A percentile compares a stretch with the other conserved stretches of the same genome.
These are phyloP conservation scores for Apostasia shenzhenica DNA, from an alignment of 106 monocot genomes.

Conservation along the genomic window DNA sequence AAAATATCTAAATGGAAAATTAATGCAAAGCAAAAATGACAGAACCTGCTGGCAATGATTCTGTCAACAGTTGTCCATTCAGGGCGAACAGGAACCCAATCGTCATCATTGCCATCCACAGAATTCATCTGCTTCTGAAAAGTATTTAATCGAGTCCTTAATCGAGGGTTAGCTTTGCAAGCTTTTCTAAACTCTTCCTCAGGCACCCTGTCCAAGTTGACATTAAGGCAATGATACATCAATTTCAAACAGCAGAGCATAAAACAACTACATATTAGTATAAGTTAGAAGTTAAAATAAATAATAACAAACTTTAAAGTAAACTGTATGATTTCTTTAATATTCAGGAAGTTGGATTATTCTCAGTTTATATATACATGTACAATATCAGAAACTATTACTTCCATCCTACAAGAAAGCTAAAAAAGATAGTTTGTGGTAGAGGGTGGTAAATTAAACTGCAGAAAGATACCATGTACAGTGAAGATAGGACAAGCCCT, in stretches of 20 bases:
- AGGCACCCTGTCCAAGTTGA: conserved; percentile 42
- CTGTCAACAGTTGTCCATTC: conserved; percentile 99
- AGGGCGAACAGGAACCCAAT: conserved; percentile 83
- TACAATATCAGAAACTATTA: too few species aligned
- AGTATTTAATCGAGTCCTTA: conserved; percentile 69
- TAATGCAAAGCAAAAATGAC: neutral
- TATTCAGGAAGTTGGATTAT: too few species aligned
- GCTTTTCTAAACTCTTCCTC: conserved; percentile 89
- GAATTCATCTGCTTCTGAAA: conserved; percentile 72
- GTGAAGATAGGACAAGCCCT: conserved; percentile 87
- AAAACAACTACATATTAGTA: too few species aligned
- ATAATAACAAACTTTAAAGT: too few species aligned
- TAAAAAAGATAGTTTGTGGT: neutral
- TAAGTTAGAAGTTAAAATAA: too few species aligned
- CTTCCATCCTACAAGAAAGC: neutral
- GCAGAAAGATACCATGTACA: conserved; percentile 57
- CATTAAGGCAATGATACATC: too few species aligned
- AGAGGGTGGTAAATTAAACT: neutral
- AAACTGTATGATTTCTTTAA: too few species aligned
- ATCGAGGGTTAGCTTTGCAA: conserved; percentile 66
- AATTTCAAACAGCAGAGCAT: too few species aligned
- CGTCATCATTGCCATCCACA: conserved; percentile 56
- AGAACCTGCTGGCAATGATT: conserved; percentile 77
- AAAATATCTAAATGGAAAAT: too few species aligned
- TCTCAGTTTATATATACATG: too few species aligned